These are phyloP conservation scores for Xylaria longipes DNA, from an alignment of 495 filamentous ascomycete genomes.

Conservation along the genomic window DNA sequence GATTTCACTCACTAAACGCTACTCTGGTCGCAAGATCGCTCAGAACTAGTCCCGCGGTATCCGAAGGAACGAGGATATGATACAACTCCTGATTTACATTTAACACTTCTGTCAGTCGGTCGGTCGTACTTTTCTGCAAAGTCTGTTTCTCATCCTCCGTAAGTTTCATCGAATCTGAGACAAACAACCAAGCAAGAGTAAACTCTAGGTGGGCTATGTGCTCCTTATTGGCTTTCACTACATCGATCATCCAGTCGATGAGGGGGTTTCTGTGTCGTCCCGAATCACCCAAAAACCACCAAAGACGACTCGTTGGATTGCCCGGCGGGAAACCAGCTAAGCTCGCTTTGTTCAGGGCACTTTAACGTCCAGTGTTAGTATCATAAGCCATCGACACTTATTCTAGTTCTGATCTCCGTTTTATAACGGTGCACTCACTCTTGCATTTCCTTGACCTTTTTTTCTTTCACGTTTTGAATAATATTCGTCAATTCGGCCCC, in stretches of 20 bases:
- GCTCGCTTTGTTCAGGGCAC: background rate
- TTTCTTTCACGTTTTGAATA: background rate
- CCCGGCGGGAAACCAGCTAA: background rate
- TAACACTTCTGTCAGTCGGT: background rate
- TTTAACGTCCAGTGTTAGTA: background rate
- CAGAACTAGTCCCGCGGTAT: no score
- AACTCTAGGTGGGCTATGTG: background rate
- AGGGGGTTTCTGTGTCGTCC: background rate
- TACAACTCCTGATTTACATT: no score
- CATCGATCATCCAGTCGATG: background rate
- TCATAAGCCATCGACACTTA: background rate
- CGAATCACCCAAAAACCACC: background rate
- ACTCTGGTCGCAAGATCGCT: background rate
- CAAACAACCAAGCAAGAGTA: background rate
- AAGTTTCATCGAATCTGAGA: background rate
- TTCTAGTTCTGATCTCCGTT: background rate
- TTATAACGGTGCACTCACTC: no score
- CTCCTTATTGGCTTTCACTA: background rate
- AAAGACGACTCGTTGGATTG: no score
- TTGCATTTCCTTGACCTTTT: background rate
- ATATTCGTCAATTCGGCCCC: background rate
- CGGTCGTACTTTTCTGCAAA: no score
- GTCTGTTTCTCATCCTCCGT: no score
- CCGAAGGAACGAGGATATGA: no score
- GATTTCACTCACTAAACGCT: background rate